Base-by-base conservation (phyloP, 306 rosid genomes). In the Fagus crenata region DNA sequence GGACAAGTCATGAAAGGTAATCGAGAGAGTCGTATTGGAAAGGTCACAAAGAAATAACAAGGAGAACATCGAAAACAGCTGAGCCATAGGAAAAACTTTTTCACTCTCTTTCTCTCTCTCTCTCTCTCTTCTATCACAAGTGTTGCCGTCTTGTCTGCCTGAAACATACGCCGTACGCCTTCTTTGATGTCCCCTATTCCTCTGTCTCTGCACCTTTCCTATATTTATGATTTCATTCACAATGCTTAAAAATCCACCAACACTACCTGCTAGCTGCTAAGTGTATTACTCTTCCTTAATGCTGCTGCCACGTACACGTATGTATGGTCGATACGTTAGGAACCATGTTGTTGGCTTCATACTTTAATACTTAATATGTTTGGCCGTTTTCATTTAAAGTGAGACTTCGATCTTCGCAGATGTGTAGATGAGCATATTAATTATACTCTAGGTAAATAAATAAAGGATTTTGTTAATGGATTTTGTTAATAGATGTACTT, bases 101-200 rank as follows among this genome's bases (percentile, higher is more conserved):
- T 22, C 28, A 22, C 28, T 22, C 28, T 22, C 28, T 22, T 22
- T 22, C 8, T 33, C 41, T 41, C 41, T 31, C 28, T 72, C 55
- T 42, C 71, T 74, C 41, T 12, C 37, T 49, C 55, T 76, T 64
- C 8, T 83, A 41, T 75, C 73, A 79, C 79, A 54, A 73, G 73
- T 78, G 77, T 31, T 73, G 81, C 79, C 82, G 83, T 81, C 75
- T 82, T 84, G 87, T 85, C 88, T 82, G 71, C 56, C 79, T 42
- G 85, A 65, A 81, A 75, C 86, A 77, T 72, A 81, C 72, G 85
- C 83, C 86, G 87, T 86, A 84, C 89, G 84, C 80, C 64, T 82
- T 74, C 82, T 73, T 75, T 76, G 72, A 33, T 72, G 76, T 78
- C 81, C 81, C 79, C 67, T 67, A 46, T 64, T 81, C 74, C 81